A percentile compares a stretch with the other conserved stretches of the same genome.
phyloP scores from a whole-genome alignment of 495 filamentous ascomycete genomes.

The Penicillium arizonense region DNA sequence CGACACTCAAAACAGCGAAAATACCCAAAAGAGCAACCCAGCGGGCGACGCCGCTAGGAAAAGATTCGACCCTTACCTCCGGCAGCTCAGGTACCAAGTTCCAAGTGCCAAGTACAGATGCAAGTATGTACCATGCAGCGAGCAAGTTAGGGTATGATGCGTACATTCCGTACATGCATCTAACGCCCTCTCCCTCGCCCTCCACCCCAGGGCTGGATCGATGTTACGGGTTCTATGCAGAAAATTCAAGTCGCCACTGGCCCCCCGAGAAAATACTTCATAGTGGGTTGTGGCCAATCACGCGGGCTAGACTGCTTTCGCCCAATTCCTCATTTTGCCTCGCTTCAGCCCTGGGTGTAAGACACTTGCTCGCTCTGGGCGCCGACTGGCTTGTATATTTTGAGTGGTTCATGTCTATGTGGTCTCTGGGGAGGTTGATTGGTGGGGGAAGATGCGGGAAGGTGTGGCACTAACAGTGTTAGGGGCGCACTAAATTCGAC shows the following conservation, averaged over 20 bases:
- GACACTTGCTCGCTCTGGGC: slow-evolving; percentile 14
- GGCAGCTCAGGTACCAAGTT: not conserved
- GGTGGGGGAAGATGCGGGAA: slow-evolving; percentile 15
- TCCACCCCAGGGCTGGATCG: no score
- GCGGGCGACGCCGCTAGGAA: not conserved
- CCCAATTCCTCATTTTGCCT: slow-evolving; percentile 8
- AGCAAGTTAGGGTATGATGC: no score
- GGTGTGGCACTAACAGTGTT: slow-evolving; percentile 14
- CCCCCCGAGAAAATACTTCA: no score
- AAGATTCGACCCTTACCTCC: not conserved
- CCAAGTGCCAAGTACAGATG: no score
- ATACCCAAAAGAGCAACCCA: slow-evolving; percentile 4
- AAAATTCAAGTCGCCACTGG: not conserved
- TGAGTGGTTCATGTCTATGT: slow-evolving; percentile 11
- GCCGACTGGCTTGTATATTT: slow-evolving; percentile 13
- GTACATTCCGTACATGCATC: no score
- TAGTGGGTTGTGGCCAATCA: no score
- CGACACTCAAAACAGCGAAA: not conserved
- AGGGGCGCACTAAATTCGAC: slow-evolving; percentile 17
- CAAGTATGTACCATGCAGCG: no score
- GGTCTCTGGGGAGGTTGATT: slow-evolving; percentile 10
- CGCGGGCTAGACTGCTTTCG: no score
- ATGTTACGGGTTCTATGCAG: no score
- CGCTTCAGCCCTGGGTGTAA: slow-evolving; percentile 14
- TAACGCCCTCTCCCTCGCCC: no score